A percentile compares a stretch with the other conserved stretches of the same genome.
These are phyloP conservation scores for Lachancea dasiensis DNA, from an alignment of 805 yeast species.

Conservation along the genomic window DNA sequence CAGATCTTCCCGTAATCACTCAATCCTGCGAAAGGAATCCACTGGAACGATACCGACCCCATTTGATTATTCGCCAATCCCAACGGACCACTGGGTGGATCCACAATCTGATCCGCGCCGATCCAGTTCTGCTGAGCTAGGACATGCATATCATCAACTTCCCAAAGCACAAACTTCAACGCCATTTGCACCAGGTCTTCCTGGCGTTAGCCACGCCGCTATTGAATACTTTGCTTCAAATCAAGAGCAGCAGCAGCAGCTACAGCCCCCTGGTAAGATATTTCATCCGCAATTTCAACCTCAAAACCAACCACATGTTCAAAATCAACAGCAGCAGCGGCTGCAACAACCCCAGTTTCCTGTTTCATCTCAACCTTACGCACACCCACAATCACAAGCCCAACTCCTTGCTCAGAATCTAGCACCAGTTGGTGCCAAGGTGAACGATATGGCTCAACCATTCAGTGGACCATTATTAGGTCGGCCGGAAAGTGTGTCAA, in stretches of 20 bases:
- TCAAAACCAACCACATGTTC: slow-evolving; percentile 8
- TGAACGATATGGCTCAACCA: slow-evolving; percentile 37
- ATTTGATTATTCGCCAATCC: neutral
- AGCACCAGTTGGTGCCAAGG: slow-evolving; percentile 11
- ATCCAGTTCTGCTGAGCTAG: neutral
- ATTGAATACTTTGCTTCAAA: slow-evolving; percentile 6
- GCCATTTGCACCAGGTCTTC: neutral
- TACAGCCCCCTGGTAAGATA: too few relatives aligned
- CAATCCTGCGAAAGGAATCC: slow-evolving; percentile 16
- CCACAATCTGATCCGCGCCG: neutral
- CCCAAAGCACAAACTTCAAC: neutral
- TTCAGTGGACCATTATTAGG: slow-evolving; percentile 29
- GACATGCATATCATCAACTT: slow-evolving; percentile 1
- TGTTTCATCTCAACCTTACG: slow-evolving; percentile 5
- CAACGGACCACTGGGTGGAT: slow-evolving; percentile 4
- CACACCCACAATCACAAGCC: slow-evolving; percentile 6
- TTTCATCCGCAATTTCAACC: too few relatives aligned
- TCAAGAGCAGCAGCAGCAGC: slow-evolving; percentile 15
- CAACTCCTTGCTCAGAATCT: too few relatives aligned
- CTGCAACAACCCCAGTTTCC: slow-evolving; percentile 12
- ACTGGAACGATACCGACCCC: slow-evolving; percentile 8
- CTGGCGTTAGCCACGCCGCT: slow-evolving; percentile 1
- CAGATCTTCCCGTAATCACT: slow-evolving; percentile 45
- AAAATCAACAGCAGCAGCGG: slow-evolving; percentile 11
- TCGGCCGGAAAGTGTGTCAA: slow-evolving; percentile 38